Conservation (phyloP, 75 land plant genomes). For the Larix kaempferi region DNA sequence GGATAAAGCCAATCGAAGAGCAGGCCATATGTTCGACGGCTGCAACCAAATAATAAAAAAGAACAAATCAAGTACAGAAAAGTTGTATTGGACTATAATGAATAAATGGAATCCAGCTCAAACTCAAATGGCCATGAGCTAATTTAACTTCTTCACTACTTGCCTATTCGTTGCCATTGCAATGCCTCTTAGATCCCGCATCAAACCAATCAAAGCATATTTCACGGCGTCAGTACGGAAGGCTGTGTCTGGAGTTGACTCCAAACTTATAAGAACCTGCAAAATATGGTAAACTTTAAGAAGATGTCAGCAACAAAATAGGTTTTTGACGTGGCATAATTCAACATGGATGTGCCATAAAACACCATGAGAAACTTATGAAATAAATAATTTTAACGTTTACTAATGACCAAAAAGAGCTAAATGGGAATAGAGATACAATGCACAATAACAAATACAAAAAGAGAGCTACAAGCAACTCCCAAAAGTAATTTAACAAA, state of each 20-base stretch:
- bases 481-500: too few species aligned
- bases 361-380: too few species aligned
- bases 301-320: too few species aligned
- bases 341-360: too few species aligned
- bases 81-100: neutral
- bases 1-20: conserved; percentile 99
- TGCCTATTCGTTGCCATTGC: conserved; percentile 95
- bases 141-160: neutral
- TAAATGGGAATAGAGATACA: too few species aligned
- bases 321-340: too few species aligned
- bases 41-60: conserved; percentile 20
- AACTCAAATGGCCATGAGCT: neutral
- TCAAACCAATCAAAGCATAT: conserved; percentile 85
- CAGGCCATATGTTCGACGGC: conserved; percentile 86
- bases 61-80: neutral
- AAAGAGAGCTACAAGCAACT: too few species aligned
- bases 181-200: conserved; percentile 94
- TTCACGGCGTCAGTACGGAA: conserved; percentile 85
- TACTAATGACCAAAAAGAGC: too few species aligned
- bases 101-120: neutral
- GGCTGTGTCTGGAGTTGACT: conserved; percentile 77
- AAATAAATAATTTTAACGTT: too few species aligned
- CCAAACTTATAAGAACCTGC: conserved; percentile 73
- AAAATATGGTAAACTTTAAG: too few species aligned
- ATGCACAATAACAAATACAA: too few species aligned